A percentile compares a stretch with the other conserved stretches of the same genome.
Conservation (phyloP, 805 yeast genomes). For the Candida peoriensis region DNA sequence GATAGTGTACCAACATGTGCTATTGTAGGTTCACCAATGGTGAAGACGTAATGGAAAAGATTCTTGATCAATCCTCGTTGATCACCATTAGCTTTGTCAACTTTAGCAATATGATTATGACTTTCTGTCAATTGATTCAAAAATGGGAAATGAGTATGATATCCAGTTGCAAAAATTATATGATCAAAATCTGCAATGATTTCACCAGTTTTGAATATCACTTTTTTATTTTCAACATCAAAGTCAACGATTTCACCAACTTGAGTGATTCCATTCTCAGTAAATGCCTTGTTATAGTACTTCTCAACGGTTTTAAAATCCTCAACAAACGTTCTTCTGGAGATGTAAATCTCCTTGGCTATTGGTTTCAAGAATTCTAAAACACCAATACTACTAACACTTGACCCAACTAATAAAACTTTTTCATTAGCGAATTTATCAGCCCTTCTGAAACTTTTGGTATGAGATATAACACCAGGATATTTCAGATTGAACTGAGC, state of each 20-base stretch:
- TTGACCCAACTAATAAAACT: conserved; percentile 37
- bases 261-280: conserved; percentile 7
- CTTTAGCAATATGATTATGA: conserved; percentile 16
- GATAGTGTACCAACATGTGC: conserved; percentile 27
- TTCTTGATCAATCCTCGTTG: conserved; percentile 21
- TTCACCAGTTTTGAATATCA: conserved; percentile 17
- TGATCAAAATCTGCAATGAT: conserved; percentile 28
- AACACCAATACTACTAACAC: conserved; percentile 35
- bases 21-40: conserved; percentile 33
- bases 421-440: conserved; percentile 31
- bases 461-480: conserved; percentile 31
- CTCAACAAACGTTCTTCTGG: conserved; percentile 6
- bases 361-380: conserved; percentile 30
- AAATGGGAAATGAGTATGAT: conserved; percentile 35
- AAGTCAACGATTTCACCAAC: conserved; percentile 9
- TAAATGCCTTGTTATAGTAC: conserved; percentile 11
- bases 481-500: conserved; percentile 31
- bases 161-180: conserved; percentile 37
- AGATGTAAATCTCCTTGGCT: conserved; percentile 10
- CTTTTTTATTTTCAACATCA: conserved; percentile 4
- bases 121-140: conserved; percentile 15
- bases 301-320: conserved; percentile 1
- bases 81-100: conserved; percentile 2
- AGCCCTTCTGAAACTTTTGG: conserved; percentile 35
- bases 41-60: conserved; percentile 33